phyloP scores from a whole-genome alignment of 2,329 filamentous ascomycete genomes.

The Aspergillus cejpii region DNA sequence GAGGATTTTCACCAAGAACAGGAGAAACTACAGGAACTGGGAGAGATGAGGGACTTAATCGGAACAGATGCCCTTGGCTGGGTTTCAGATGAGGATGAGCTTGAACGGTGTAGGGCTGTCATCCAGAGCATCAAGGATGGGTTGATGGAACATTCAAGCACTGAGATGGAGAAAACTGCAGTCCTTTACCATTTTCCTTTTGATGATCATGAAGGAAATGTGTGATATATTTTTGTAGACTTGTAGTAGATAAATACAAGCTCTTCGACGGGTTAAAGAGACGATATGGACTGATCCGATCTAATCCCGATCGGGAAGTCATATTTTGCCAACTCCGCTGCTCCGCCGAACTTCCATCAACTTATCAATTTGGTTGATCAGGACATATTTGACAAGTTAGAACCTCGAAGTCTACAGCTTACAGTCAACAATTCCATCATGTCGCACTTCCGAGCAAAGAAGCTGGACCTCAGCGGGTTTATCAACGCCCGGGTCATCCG shows the following conservation, averaged over 20 bases:
- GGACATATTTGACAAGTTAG: too few relatives aligned
- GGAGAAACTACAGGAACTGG: constrained; percentile 18
- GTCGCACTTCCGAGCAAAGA: constrained; percentile 84
- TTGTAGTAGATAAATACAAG: not conserved
- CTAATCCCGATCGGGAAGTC: constrained; percentile 24
- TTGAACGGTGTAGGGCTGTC: constrained; percentile 13
- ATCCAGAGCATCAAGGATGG: constrained; percentile 16
- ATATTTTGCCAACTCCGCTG: constrained; percentile 22
- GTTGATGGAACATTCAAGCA: constrained; percentile 20
- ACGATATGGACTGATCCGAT: constrained; percentile 1
- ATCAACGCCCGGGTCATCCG: constrained; percentile 81
- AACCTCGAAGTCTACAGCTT: too few relatives aligned
- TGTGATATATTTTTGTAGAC: too few relatives aligned
- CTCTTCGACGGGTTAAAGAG: too few relatives aligned
- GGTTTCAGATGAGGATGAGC: constrained; percentile 21
- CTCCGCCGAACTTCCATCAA: constrained; percentile 5
- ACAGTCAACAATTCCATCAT: constrained; percentile 43
- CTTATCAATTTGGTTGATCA: too few relatives aligned
- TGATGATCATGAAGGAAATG: constrained; percentile 18
- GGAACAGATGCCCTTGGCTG: constrained; percentile 24
- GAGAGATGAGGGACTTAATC: constrained; percentile 20
- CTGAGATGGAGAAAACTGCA: constrained; percentile 17
- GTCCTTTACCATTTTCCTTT: constrained; percentile 18
- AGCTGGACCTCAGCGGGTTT: constrained; percentile 80
- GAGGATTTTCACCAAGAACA: constrained; percentile 14